Percentiles rank a stretch among this genome's conserved stretches.
Conservation (phyloP, 139 green algal genomes). For the Chlorella sp. region DNA sequence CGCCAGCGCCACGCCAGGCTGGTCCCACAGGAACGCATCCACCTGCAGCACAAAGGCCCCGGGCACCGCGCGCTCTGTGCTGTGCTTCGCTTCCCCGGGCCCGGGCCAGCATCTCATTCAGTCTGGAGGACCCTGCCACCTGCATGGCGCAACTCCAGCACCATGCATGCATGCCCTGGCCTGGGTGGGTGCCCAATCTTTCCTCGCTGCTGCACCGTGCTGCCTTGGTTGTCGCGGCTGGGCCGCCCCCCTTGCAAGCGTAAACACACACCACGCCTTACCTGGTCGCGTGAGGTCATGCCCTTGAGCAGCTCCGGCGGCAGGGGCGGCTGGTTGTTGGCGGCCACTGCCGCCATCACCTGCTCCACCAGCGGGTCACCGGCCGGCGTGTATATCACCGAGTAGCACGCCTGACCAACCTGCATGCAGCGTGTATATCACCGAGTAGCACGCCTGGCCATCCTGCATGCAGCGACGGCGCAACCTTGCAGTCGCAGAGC, state of each 20-base stretch:
- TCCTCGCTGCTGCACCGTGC: no score
- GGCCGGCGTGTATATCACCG: not conserved
- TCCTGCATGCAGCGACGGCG: not conserved
- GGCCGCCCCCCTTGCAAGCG: no score
- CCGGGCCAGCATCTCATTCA: no score
- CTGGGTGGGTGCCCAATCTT: no score
- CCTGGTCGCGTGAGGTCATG: not conserved
- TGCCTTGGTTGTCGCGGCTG: no score
- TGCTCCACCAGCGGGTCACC: not conserved
- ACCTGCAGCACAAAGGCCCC: no score
- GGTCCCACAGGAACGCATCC: slow-evolving; percentile 21
- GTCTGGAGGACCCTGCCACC: no score
- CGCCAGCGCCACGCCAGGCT: slow-evolving; percentile 25
- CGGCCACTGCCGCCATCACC: not conserved
- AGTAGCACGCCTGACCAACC: not conserved
- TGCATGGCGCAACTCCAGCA: no score
- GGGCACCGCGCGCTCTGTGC: no score
- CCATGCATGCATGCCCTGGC: no score
- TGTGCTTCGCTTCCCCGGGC: no score
- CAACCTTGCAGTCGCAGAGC: not conserved
- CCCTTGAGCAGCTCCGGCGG: not conserved
- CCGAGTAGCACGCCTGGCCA: not conserved
- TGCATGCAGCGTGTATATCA: not conserved
- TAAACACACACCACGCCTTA: no score
- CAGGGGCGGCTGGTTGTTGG: not conserved